Base-by-base conservation (phyloP, 805 yeast genomes). In the Wickerhamiella nectarea region DNA sequence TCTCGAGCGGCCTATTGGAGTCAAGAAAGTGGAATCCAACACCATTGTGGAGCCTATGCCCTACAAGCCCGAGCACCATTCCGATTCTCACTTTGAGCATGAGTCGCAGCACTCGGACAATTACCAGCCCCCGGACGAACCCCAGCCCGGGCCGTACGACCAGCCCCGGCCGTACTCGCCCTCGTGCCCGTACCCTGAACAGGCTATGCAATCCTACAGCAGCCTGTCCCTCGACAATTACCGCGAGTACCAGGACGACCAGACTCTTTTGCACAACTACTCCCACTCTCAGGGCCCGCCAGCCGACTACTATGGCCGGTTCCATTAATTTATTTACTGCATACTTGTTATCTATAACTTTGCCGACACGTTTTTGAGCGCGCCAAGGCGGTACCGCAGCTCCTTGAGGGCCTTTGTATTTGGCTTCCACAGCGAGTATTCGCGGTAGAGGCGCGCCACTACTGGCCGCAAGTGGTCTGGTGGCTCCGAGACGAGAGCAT, bases 371-470 rank as follows among this genome's bases (percentile, higher is more conserved):
- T 55, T 33, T 29, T 46, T 54, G 24, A 74, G 60, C 1, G 78
- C 89, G 52, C 74, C 77, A 41, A 83, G 64, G 46, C 93, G 68
- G 53, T 82, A 84, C 61, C 85, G 85, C 55, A 89, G 71, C 44
- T 87, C 95, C 56, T 82, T 85, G 55, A 85, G 62, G 6, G 73
- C 75, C 59, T 86, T 86, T 0, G 82, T 73, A 29, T 78, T 87
- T 0, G 98, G 97, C 41, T 75, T 72, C 98, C 98, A 89, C 20
- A 66, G 62, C 41, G 80, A 91, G 58, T 83, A 89, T 57, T 81
- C 81, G 25, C 67, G 68, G 48, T 79, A 75, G 36, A 87, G 68
- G 39, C 66, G 64, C 25, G 69, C 63, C 20, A 85, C 73, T 47
- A 81, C 84, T 9, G 67, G 76, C 39, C 59, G 60, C 17, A 72